Evolutionary conservation across 441 rosid species (phyloP).

Genomic region (Gossypium gossypioides): DNA sequence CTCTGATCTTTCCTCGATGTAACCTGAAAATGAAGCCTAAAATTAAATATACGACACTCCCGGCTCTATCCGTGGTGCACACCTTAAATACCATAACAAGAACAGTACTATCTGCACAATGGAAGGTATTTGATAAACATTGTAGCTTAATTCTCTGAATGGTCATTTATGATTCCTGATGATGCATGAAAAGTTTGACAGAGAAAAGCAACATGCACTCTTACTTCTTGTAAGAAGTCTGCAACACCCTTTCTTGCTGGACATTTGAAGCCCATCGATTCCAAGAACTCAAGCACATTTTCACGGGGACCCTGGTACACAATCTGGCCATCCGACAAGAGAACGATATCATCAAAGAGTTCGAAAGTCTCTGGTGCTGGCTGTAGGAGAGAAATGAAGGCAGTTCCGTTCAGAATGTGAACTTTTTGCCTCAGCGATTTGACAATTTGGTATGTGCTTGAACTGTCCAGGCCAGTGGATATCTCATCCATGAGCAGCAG

Average conservation of each 20-base stretch:
- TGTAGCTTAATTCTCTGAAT: neutral
- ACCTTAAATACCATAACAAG: neutral
- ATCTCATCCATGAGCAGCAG: slow-evolving; percentile 76
- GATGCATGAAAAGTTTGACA: neutral
- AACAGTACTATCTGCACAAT: too few species aligned
- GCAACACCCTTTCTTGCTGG: slow-evolving; percentile 77
- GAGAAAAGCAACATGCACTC: slow-evolving; percentile 6
- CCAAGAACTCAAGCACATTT: slow-evolving; percentile 53
- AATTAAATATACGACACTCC: neutral
- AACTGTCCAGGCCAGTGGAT: slow-evolving; percentile 77
- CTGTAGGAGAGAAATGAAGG: slow-evolving; percentile 77
- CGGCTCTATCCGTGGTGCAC: neutral
- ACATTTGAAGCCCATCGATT: slow-evolving; percentile 62
- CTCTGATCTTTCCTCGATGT: slow-evolving; percentile 50
- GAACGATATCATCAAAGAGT: slow-evolving; percentile 72
- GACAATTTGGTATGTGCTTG: slow-evolving; percentile 63
- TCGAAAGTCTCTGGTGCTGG: slow-evolving; percentile 83
- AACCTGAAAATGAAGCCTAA: slow-evolving; percentile 22
- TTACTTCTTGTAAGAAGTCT: slow-evolving; percentile 77
- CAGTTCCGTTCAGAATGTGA: slow-evolving; percentile 61
- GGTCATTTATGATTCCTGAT: neutral
- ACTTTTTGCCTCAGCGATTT: slow-evolving; percentile 51
- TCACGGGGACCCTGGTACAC: slow-evolving; percentile 75
- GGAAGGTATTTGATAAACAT: neutral
- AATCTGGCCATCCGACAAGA: slow-evolving; percentile 61